phyloP scores from a whole-genome alignment of 257 asterid genomes.

The Rhazya stricta region DNA sequence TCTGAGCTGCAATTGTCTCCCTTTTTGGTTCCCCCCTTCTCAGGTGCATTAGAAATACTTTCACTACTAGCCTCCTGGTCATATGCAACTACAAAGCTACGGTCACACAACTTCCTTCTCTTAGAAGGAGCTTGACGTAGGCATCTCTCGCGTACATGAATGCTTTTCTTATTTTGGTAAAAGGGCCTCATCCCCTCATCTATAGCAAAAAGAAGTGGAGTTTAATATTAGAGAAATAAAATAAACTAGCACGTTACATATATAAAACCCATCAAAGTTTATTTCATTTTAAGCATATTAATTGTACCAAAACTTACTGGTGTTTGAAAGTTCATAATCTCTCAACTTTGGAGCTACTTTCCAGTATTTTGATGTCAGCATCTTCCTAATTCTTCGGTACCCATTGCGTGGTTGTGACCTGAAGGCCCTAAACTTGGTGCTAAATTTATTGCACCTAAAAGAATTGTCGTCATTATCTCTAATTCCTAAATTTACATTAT shows the following conservation, averaged over 20 bases:
- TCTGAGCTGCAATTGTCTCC: conserved; percentile 34
- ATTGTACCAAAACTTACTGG: conserved; percentile 44
- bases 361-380: conserved; percentile 68
- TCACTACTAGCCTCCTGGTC: conserved; percentile 60
- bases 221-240: conserved; percentile 2
- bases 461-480: conserved; percentile 97
- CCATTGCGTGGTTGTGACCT: conserved; percentile 51
- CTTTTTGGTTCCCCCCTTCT: conserved; percentile 41
- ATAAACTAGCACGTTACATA: neutral
- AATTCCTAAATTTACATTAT: conserved; percentile 78
- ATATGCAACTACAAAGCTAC: conserved; percentile 40
- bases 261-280: neutral
- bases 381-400: conserved; percentile 67
- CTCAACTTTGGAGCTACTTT: conserved; percentile 62
- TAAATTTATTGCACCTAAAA: conserved; percentile 55
- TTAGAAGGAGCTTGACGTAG: conserved; percentile 47
- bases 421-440: conserved; percentile 64
- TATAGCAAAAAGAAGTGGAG: conserved; percentile 24
- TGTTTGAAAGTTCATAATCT: conserved; percentile 46
- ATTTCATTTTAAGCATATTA: conserved; percentile 1
- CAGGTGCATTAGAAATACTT: conserved; percentile 56
- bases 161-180: conserved; percentile 56
- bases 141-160: conserved; percentile 48
- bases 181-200: conserved; percentile 63
- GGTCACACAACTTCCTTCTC: conserved; percentile 60